Evolutionary conservation across 441 rosid species (phyloP), one percentile per base, ranked within the genome.

Genomic region (Omphalea diandra): DNA sequence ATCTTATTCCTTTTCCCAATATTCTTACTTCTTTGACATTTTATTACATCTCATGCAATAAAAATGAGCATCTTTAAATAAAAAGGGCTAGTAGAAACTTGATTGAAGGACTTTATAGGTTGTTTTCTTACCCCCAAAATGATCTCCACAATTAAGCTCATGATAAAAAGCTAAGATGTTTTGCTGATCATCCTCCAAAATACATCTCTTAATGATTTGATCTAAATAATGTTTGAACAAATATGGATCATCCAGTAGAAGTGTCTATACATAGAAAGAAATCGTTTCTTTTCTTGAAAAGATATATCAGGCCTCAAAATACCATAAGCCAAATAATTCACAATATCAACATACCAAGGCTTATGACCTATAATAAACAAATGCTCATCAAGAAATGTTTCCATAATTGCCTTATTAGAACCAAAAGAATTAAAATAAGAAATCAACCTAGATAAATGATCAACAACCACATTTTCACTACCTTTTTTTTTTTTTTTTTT

Each of bases 401-500:
- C 31, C 4, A 20, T 22, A 7, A 22, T 20, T 9, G n/a, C n/a
- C n/a, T n/a, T n/a, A n/a, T n/a, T n/a, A n/a, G n/a, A n/a, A n/a
- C n/a, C n/a, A n/a, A n/a, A n/a, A n/a, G n/a, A n/a, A n/a, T n/a
- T n/a, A n/a, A n/a, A n/a, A n/a, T n/a, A n/a, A n/a, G 31, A 14
- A 8, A 22, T 3, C 10, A 22, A 7, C 6, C 31, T 22, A 20
- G 31, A 53, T 5, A 53, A 7, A 53, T 53, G 57, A 9, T 53
- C 6, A 4, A 31, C 32, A 4, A 53, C 31, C 1, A 53, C 2
- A 22, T 53, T 53, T 4, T 22, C 14, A 0, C 0, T 2, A 0
- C 31, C 31, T 53, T 53, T 53, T n/a, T 53, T n/a, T 53, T 53
- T 53, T n/a, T 53, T n/a, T n/a, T n/a, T n/a, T n/a, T n/a, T n/a